Evolutionary conservation across 2,329 filamentous ascomycete genomes (phyloP).

Genomic region (Escovopsis sp.): DNA sequence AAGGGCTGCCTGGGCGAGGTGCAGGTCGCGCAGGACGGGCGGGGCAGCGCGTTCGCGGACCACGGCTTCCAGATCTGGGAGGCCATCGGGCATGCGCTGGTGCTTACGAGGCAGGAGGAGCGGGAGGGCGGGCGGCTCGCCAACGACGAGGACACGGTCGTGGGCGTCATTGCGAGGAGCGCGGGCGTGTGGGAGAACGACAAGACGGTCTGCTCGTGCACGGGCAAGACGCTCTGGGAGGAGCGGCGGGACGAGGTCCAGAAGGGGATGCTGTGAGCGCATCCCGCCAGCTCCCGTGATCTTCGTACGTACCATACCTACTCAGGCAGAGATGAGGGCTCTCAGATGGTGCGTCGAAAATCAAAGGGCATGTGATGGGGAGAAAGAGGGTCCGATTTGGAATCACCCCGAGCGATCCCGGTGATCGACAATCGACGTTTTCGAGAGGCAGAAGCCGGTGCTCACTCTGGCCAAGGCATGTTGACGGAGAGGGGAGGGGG

Average conservation of each 20-base stretch:
- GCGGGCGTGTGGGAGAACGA: conserved; percentile 99
- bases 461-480: too few species aligned
- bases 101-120: conserved; percentile 51
- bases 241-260: conserved; percentile 80
- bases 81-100: conserved; percentile 84
- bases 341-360: too few species aligned
- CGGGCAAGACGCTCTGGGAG: conserved; percentile 96
- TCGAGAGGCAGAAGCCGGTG: too few species aligned
- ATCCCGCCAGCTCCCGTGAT: background rate
- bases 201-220: conserved; percentile 96
- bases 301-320: too few species aligned
- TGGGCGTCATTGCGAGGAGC: conserved; percentile 87
- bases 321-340: background rate
- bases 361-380: too few species aligned
- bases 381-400: too few species aligned
- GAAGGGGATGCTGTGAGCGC: conserved; percentile 70
- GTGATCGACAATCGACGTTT: too few species aligned
- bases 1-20: conserved; percentile 55
- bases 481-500: too few species aligned
- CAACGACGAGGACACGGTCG: conserved; percentile 73
- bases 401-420: too few species aligned
- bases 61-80: conserved; percentile 84
- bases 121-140: conserved; percentile 34
- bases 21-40: conserved; percentile 58
- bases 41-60: conserved; percentile 69